Conservation (phyloP, 148 eudicot genomes). For the Rhododendron ferrugineum region DNA sequence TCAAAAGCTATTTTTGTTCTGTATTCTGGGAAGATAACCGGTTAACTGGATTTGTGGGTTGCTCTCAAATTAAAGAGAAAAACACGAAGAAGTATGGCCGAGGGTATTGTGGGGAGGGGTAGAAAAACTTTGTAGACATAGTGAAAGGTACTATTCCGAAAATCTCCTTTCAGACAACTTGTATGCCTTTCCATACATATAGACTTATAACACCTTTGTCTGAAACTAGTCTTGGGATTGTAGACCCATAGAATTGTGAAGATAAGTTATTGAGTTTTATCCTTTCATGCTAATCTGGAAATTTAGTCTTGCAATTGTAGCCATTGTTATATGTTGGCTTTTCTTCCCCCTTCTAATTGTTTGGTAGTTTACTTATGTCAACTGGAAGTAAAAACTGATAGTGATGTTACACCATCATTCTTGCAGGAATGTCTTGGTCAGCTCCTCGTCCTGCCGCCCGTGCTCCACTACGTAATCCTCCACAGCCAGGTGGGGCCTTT, state of each 20-base stretch:
- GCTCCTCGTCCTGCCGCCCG: constrained; percentile 9
- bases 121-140: not conserved
- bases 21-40: not conserved
- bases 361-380: not conserved
- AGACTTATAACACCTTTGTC: not conserved
- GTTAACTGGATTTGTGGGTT: not conserved
- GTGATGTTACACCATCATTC: not conserved
- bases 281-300: not conserved
- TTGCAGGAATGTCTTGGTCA: constrained; percentile 12
- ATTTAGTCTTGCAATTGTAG: too few species aligned
- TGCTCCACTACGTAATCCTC: constrained; percentile 5
- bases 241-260: not conserved
- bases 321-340: not conserved
- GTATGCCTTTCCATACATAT: not conserved
- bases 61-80: not conserved
- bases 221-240: not conserved
- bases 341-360: not conserved
- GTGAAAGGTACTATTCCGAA: not conserved
- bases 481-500: constrained; percentile 11
- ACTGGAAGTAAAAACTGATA: not conserved
- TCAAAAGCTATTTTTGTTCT: not conserved
- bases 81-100: not conserved
- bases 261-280: not conserved
- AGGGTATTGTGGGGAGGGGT: not conserved
- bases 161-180: not conserved